These are phyloP conservation scores for Psilocybe mexicana DNA, from an alignment of 1,284 basidiomycete genomes.

Conservation along the genomic window DNA sequence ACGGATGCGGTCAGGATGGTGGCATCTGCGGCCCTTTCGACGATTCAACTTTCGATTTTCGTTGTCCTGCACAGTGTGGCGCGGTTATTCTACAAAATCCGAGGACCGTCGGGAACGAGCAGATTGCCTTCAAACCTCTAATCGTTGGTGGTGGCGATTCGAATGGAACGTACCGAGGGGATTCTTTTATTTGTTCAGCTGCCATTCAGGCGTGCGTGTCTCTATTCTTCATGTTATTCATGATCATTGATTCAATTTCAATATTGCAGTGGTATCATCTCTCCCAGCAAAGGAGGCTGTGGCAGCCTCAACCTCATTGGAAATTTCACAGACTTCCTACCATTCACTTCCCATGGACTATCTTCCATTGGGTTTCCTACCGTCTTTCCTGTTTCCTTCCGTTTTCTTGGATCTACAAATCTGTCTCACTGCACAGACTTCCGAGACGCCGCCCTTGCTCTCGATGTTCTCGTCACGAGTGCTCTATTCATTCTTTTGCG, in stretches of 20 bases:
- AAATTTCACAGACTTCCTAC: constrained; percentile 70
- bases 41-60: constrained; percentile 65
- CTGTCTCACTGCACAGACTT: constrained; percentile 72
- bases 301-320: constrained; percentile 69
- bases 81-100: constrained; percentile 74
- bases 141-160: constrained; percentile 82
- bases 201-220: constrained; percentile 76
- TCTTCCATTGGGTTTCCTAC: constrained; percentile 73
- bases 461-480: constrained; percentile 69
- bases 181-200: constrained; percentile 84
- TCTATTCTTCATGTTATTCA: neutral
- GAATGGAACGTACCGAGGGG: constrained; percentile 75
- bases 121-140: constrained; percentile 70
- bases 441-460: constrained; percentile 64
- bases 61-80: constrained; percentile 79
- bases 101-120: constrained; percentile 70
- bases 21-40: constrained; percentile 66
- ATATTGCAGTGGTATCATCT: constrained; percentile 61
- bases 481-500: constrained; percentile 74
- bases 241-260: constrained; percentile 1
- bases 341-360: constrained; percentile 63
- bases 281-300: constrained; percentile 73
- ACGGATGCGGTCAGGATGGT: constrained; percentile 81
- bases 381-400: constrained; percentile 64
- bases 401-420: constrained; percentile 39